Base-by-base conservation (phyloP, 257 asterid genomes). In the Solanum lycopersicoides region DNA sequence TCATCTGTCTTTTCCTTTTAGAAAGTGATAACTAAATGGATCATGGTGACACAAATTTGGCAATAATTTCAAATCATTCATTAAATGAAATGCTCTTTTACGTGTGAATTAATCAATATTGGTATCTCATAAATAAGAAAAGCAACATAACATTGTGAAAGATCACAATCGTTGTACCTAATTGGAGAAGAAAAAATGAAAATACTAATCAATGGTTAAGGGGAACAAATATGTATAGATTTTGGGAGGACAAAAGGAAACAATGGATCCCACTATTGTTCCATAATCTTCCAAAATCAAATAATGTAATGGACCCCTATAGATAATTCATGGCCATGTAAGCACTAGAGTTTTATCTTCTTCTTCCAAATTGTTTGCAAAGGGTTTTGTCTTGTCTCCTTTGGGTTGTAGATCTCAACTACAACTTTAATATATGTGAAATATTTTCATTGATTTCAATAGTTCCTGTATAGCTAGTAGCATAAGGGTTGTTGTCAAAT, bases 201-300 rank as follows among this genome's bases (percentile, higher is more conserved):
- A 53, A 4, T 28, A 88, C 90, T 1, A 72, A 68, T n/a, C 69
- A 88, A 66, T 82, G 10, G 75, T 59, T 41, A 9, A 84, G 66
- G 90, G 89, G 92, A 92, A 91, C 95, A 90, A 87, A 90, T 76
- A 89, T 84, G 89, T 91, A 74, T 87, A 72, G 87, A 88, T 44
- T 73, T 47, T n/a, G 86, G 90, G 68, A 88, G 88, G 91, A 93
- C 93, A 92, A 86, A 89, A 86, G 91, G 90, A 44, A 83, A 42
- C 44, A 89, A 89, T 86, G 90, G 75, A 87, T 89, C 91, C 92
- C 89, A 88, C 90, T 87, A 71, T 86, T 50, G 47, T 79, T 16
- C 35, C 60, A 75, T 11, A 23, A 75, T 9, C 56, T 75, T 41
- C 21, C 83, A 76, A 76, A 76, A 41, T 69, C 18, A 87, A 56